Base-by-base conservation (phyloP, 805 yeast genomes). In the Pichia exigua region DNA sequence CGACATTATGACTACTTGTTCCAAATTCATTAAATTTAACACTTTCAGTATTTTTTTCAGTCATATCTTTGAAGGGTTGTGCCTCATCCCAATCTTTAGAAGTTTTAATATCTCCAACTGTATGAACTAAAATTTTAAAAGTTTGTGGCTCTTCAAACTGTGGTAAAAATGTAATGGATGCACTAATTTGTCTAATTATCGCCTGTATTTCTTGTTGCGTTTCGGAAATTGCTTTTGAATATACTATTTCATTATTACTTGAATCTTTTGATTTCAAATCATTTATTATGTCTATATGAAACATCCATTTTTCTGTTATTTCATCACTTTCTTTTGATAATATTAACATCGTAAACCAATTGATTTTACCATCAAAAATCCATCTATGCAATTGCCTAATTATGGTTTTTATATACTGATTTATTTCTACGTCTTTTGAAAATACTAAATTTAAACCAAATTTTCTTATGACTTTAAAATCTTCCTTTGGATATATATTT, bases 401-500 rank as follows among this genome's bases (percentile, higher is more conserved):
- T 56, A 89, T 83, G 58, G 73, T 74, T 39, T 78, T 69, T 11
- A 91, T 79, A 62, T 91, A 91, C 1, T 67, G 67, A 59, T 79
- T 81, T 48, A 92, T 83, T 43, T 87, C 96, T 43, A 83, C 86
- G 62, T 89, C 95, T 18, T 75, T 76, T 3, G 87, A 79, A 27
- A 85, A 78, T 43, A 91, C 71, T 67, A 91, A 68, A 51, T 83
- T 85, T 50, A 91, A 67, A 21, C 87, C 96, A 66, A 88, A 92
- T 63, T 88, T 89, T 59, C 79, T 76, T 2, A 87, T 89, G 1
- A 83, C 74, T 48, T 76, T 76, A 67, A 92, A 91, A 63, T 89
- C 96, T 55, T 87, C 95, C 4, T 87, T 75, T 0, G 96, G 96
- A 60, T 91, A 91, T 20, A 91, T 82, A 0, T 95, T 96, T 48